Percentiles rank a stretch among this genome's conserved stretches.
Conservation (phyloP, 2,329 filamentous ascomycete species). For the Fusarium burgessii region DNA sequence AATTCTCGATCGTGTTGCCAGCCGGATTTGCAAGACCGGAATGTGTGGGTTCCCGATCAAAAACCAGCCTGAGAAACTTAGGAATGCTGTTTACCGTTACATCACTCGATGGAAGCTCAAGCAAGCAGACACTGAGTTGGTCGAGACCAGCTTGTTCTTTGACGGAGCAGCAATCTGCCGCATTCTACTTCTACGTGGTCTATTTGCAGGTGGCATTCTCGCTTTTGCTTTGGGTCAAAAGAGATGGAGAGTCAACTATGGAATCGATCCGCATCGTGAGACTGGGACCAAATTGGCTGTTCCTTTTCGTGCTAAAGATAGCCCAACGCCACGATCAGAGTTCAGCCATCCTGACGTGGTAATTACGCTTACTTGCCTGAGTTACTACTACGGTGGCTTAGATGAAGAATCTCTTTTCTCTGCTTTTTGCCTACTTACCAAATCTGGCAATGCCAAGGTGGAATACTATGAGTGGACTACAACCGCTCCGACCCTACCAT, state of each 20-base stretch:
- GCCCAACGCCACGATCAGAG: constrained; percentile 65
- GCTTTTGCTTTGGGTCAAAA: constrained; percentile 66
- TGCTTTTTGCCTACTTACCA: constrained; percentile 60
- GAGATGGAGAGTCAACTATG: constrained; percentile 75
- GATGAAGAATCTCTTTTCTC: constrained; percentile 60
- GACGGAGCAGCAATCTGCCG: constrained; percentile 47
- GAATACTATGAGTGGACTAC: constrained; percentile 65
- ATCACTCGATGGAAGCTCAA: constrained; percentile 54
- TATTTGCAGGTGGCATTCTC: constrained; percentile 68
- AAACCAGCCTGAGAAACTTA: constrained; percentile 48
- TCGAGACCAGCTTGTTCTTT: constrained; percentile 57
- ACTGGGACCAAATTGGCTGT: constrained; percentile 64
- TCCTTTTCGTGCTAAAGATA: constrained; percentile 71
- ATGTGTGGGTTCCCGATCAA: constrained; percentile 57
- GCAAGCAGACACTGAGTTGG: constrained; percentile 45
- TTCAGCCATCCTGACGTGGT: constrained; percentile 72
- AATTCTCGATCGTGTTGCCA: constrained; percentile 53
- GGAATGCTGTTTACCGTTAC: constrained; percentile 56
- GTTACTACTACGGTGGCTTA: constrained; percentile 69
- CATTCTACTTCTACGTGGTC: constrained; percentile 64
- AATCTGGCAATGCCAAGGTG: constrained; percentile 62
- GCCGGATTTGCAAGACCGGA: constrained; percentile 58
- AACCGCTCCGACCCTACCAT: constrained; percentile 50
- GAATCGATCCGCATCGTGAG: constrained; percentile 58
- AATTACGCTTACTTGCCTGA: constrained; percentile 66